Conservation (phyloP, 2,329 filamentous ascomycete species). For the Berkeleyomyces rouxiae region DNA sequence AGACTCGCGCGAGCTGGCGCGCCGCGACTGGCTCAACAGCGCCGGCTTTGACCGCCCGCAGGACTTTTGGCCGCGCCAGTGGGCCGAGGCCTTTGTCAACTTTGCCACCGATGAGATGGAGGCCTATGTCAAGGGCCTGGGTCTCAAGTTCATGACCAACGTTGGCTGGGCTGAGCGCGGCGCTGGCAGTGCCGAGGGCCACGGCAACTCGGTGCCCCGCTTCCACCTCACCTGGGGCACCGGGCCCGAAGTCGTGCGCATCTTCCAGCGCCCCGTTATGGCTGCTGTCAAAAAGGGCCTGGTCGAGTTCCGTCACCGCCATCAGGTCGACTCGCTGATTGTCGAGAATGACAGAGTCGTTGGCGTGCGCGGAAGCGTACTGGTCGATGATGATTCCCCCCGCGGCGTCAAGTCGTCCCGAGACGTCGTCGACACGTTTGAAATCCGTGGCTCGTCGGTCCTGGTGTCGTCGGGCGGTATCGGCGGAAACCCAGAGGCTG, state of each 20-base stretch:
- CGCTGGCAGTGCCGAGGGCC: slow-evolving; percentile 36
- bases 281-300: slow-evolving; percentile 35
- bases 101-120: slow-evolving; percentile 45
- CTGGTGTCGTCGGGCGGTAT: slow-evolving; percentile 42
- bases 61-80: slow-evolving; percentile 41
- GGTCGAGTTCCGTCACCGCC: slow-evolving; percentile 38
- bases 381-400: slow-evolving; percentile 32
- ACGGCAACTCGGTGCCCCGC: slow-evolving; percentile 46
- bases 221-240: slow-evolving; percentile 47
- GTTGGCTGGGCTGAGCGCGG: slow-evolving; percentile 48
- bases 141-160: slow-evolving; percentile 34
- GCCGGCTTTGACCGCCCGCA: slow-evolving; percentile 40
- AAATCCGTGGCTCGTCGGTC: slow-evolving; percentile 35
- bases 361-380: slow-evolving; percentile 36
- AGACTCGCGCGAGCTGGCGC: slow-evolving; percentile 38
- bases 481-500: slow-evolving; percentile 42
- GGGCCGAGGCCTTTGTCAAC: slow-evolving; percentile 48
- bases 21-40: slow-evolving; percentile 42
- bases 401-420: slow-evolving; percentile 37
- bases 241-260: slow-evolving; percentile 40
- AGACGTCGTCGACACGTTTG: slow-evolving; percentile 33
- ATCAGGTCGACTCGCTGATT: slow-evolving; percentile 39
- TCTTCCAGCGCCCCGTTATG: slow-evolving; percentile 39
- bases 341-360: slow-evolving; percentile 36
- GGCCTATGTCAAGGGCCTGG: slow-evolving; percentile 35